Percentiles rank a stretch among this genome's conserved stretches.
Evolutionary conservation across 805 yeast species (phyloP).

Genomic region (Lachancea nothofagi): DNA sequence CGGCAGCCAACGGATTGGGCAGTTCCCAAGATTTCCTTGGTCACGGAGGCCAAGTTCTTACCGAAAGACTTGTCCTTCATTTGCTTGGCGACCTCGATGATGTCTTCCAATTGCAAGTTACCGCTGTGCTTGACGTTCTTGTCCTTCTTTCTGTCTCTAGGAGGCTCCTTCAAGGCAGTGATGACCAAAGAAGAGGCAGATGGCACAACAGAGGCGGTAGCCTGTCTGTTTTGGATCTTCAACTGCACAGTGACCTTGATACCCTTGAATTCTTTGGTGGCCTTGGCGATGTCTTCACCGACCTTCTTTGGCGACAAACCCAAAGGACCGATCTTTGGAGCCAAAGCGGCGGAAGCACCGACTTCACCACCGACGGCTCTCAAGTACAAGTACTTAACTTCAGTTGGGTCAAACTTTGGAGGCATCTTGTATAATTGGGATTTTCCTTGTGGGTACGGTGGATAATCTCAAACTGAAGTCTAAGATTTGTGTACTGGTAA

Average conservation of each 20-base stretch:
- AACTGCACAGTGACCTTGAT: conserved; percentile 98
- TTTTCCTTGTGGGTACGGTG: conserved; percentile 14
- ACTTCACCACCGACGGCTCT: conserved; percentile 99
- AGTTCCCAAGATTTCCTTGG: conserved; percentile 99
- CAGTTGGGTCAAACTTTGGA: conserved; percentile 98
- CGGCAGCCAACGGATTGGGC: conserved; percentile 99
- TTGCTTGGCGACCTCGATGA: conserved; percentile 93
- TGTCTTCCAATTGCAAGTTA: conserved; percentile 95
- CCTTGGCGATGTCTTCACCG: conserved; percentile 99
- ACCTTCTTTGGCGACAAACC: conserved; percentile 99
- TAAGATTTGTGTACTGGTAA: too few species aligned
- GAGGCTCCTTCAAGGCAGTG: conserved; percentile 99
- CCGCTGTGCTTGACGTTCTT: conserved; percentile 99
- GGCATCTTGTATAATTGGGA: conserved; percentile 55
- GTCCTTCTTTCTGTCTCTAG: conserved; percentile 99
- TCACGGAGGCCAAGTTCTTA: conserved; percentile 92
- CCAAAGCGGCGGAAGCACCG: conserved; percentile 99
- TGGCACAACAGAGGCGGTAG: conserved; percentile 97
- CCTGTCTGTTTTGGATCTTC: conserved; percentile 99
- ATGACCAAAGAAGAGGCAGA: conserved; percentile 98
- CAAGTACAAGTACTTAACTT: conserved; percentile 96
- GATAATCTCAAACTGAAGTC: conserved; percentile 1
- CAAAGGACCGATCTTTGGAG: conserved; percentile 99
- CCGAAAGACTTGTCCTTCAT: conserved; percentile 98
- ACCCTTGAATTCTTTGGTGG: conserved; percentile 98